Percentiles rank a stretch among this genome's conserved stretches.
These are phyloP conservation scores for Microthlaspi erraticum DNA, from an alignment of 345 rosid genomes.

Conservation along the genomic window DNA sequence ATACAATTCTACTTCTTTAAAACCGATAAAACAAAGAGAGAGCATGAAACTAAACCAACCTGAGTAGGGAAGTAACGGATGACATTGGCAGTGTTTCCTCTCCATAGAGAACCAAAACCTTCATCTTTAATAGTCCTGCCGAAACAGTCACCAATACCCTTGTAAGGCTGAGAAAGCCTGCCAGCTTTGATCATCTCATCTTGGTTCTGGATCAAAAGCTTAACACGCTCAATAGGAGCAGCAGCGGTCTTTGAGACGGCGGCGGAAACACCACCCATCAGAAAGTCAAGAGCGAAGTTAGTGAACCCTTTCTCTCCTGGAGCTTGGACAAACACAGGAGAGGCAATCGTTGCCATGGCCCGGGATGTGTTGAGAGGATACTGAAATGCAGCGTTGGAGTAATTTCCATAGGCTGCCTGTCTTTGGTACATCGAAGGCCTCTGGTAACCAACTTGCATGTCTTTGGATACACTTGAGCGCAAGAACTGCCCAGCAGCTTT, in stretches of 20 bases:
- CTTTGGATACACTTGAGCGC: slow-evolving; percentile 54
- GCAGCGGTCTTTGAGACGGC: slow-evolving; percentile 87
- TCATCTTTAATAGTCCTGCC: slow-evolving; percentile 65
- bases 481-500: slow-evolving; percentile 72
- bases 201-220: slow-evolving; percentile 81
- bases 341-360: slow-evolving; percentile 47
- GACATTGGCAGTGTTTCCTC: slow-evolving; percentile 89
- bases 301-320: slow-evolving; percentile 72
- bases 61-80: slow-evolving; percentile 92
- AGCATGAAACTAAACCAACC: slow-evolving; percentile 43
- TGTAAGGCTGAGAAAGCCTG: slow-evolving; percentile 79
- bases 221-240: slow-evolving; percentile 92
- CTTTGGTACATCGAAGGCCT: slow-evolving; percentile 60
- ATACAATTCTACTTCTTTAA: not conserved
- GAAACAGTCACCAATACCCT: slow-evolving; percentile 83
- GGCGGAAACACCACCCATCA: slow-evolving; percentile 93
- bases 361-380: slow-evolving; percentile 49
- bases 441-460: slow-evolving; percentile 53
- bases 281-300: slow-evolving; percentile 68
- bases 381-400: slow-evolving; percentile 68
- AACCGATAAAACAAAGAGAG: not conserved
- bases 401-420: slow-evolving; percentile 59
- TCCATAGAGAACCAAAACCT: slow-evolving; percentile 70
- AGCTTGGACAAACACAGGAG: slow-evolving; percentile 63
- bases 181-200: slow-evolving; percentile 86